A percentile compares a stretch with the other conserved stretches of the same genome.
Conservation (phyloP, 2,329 filamentous ascomycete genomes). For the Colletotrichum shisoi region DNA sequence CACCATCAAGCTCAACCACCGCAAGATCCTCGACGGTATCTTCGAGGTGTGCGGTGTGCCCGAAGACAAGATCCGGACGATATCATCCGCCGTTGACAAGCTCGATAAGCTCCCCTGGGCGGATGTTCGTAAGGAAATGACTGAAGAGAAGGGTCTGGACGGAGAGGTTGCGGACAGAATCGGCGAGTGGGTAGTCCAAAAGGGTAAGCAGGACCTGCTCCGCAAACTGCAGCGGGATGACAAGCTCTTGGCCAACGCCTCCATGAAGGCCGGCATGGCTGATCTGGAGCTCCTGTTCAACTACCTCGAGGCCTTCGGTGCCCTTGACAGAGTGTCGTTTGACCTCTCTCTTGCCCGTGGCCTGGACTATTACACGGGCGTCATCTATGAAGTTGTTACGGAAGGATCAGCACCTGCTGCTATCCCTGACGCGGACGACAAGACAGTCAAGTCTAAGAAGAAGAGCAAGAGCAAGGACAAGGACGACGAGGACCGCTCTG, state of each 20-base stretch:
- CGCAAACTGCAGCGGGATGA: conserved; percentile 73
- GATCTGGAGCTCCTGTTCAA: conserved; percentile 83
- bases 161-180: conserved; percentile 83
- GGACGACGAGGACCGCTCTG: conserved; percentile 71
- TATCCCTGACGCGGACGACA: conserved; percentile 49
- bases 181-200: conserved; percentile 81
- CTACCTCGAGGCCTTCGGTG: conserved; percentile 81
- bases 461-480: conserved; percentile 61
- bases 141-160: conserved; percentile 85
- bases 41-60: conserved; percentile 93
- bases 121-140: conserved; percentile 92
- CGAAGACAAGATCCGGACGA: conserved; percentile 83
- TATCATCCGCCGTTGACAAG: conserved; percentile 94
- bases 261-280: conserved; percentile 78
- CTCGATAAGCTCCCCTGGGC: conserved; percentile 91
- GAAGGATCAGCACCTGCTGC: conserved; percentile 72
- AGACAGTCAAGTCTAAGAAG: conserved; percentile 52
- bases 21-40: conserved; percentile 90
- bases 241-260: conserved; percentile 72
- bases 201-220: conserved; percentile 78
- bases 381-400: conserved; percentile 90
- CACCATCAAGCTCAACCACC: conserved; percentile 93
- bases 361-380: conserved; percentile 81
- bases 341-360: conserved; percentile 90
- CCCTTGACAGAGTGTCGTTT: conserved; percentile 79